Evolutionary conservation across 2,329 filamentous ascomycete species (phyloP), one percentile per base, ranked within the genome.

Genomic region (Coniella vitis): DNA sequence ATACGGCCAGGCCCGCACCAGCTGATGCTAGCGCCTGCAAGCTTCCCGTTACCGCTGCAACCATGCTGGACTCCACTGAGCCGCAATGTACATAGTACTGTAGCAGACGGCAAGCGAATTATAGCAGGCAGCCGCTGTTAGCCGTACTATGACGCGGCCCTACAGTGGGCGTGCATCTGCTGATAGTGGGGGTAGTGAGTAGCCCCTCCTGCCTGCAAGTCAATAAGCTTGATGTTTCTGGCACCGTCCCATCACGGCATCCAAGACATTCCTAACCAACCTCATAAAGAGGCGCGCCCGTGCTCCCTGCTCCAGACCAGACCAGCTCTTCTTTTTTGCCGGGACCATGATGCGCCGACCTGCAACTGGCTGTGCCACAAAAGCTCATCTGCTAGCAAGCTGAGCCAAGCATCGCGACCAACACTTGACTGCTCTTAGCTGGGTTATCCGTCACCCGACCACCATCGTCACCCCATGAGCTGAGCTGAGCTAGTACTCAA

Each of bases 1-100:
- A 29, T 10, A 32, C 35, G 38, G 50, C 10, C 9, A 39, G 47
- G 25, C 47, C 51, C 51, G 51, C 51, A 44, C 43, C 25, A 29
- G 25, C 25, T 29, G 25, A 10, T 29, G 25, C 25, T 29, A 29
- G 39, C 47, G 41, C 32, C 49, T 42, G 7, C 14, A 25, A 21
- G 8, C 12, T 36, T 36, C 34, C 34, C 34, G 34, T 14, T 29
- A 29, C 25, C 25, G 10, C 25, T 29, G 25, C 25, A 29, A 29
- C 25, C 25, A 10, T 29, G 25, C 25, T 29, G 25, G 25, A 29
- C 5, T 29, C 7, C 25, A 16, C 39, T 17, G 31, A 17, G 22
- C 25, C 25, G 10, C 25, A 10, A 29, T 29, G 5, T 10, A 10
- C 25, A 5, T 29, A 10, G 5, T 5, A 29, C 5, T 29, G 5